phyloP scores from a whole-genome alignment of 2,329 filamentous ascomycete genomes.

The Colletotrichum navitas region DNA sequence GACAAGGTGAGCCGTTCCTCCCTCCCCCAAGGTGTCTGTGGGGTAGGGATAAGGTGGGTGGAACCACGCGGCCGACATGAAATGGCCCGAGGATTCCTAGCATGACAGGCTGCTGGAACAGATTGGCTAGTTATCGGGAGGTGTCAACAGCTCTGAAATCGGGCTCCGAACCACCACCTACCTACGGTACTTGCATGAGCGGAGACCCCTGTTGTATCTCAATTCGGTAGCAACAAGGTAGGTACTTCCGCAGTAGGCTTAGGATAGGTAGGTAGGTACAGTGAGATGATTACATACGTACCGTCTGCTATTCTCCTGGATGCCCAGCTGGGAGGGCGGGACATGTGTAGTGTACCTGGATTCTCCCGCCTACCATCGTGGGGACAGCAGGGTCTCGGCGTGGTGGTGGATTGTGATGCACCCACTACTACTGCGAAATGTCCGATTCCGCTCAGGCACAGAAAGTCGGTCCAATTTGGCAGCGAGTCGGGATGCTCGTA shows the following conservation, averaged over 20 bases:
- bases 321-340: neutral
- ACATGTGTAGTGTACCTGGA: neutral
- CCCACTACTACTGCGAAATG: slow-evolving; percentile 25
- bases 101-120: slow-evolving; percentile 8
- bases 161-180: neutral
- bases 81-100: slow-evolving; percentile 18
- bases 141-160: neutral
- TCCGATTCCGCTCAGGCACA: slow-evolving; percentile 18
- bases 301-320: no score
- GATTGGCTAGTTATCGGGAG: neutral
- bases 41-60: slow-evolving; percentile 31
- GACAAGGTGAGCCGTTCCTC: slow-evolving; percentile 34
- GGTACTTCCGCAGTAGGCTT: neutral
- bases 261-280: no score
- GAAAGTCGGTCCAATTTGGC: slow-evolving; percentile 8
- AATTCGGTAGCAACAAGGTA: neutral
- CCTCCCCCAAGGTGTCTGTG: slow-evolving; percentile 27
- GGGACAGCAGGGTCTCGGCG: slow-evolving; percentile 6
- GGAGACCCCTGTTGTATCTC: neutral
- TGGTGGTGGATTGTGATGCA: slow-evolving; percentile 17
- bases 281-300: neutral
- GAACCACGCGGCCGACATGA: slow-evolving; percentile 27
- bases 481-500: slow-evolving; percentile 8
- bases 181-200: slow-evolving; percentile 1
- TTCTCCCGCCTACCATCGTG: neutral